Evolutionary conservation across 805 yeast genomes (phyloP).

Genomic region (Wickerhamomyces xylosicus): DNA sequence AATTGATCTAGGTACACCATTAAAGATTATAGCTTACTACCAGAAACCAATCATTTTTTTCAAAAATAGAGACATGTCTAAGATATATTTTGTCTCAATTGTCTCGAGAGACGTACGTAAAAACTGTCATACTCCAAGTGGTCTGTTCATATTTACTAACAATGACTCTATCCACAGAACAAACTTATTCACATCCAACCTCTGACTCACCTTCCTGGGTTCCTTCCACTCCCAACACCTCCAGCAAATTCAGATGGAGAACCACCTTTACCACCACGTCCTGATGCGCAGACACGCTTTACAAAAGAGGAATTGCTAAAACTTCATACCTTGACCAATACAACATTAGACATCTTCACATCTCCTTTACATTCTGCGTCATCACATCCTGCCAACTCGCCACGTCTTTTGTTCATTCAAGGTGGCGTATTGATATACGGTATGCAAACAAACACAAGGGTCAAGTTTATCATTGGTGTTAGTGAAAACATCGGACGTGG

Average conservation of each 20-base stretch:
- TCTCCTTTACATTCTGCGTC: constrained; percentile 34
- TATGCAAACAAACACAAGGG: no score
- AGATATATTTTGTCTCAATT: constrained; percentile 35
- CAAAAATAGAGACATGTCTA: not conserved
- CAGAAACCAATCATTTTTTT: no score
- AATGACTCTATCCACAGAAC: constrained; percentile 26
- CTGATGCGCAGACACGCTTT: not conserved
- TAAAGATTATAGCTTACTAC: no score
- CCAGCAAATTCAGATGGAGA: not conserved
- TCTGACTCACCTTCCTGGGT: constrained; percentile 23
- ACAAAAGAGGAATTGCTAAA: constrained; percentile 25
- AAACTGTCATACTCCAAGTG: no score
- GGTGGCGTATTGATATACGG: constrained; percentile 64
- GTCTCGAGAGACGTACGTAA: constrained; percentile 32
- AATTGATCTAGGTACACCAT: no score
- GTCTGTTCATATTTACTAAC: not conserved
- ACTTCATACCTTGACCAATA: constrained; percentile 64
- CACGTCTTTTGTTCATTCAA: constrained; percentile 44
- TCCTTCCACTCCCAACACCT: not conserved
- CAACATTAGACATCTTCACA: constrained; percentile 62
- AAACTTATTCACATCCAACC: constrained; percentile 52
- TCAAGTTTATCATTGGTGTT: no score
- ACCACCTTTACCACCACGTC: not conserved
- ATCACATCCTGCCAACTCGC: constrained; percentile 20
- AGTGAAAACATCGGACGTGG: no score